Base-by-base conservation (phyloP, 768 basidiomycete species). In the Naganishia vaughanmartiniae region DNA sequence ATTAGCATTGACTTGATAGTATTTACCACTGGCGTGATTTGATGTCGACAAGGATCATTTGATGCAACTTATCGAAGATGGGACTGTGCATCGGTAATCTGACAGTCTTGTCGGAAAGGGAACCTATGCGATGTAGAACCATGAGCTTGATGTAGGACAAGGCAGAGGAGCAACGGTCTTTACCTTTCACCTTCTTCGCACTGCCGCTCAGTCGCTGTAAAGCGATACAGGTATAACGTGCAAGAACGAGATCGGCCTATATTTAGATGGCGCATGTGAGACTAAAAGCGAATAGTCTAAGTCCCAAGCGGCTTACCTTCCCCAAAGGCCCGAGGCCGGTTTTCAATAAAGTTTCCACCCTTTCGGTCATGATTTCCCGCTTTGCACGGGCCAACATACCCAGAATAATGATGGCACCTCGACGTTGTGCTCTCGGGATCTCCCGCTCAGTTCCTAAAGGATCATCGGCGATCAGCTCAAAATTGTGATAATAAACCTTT, bases 121-220 rank as follows among this genome's bases (percentile, higher is more conserved):
- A 97, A 4, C 94, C 92, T 92, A 69, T 0, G 55, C 1, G 4
- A 45, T 30, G 1, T 63, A 39, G 15, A 26, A 21, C 15, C 21
- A 21, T 63, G 53, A 70, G 73, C 60, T 68, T 21, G 24, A 51
- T 66, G 34, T 31, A 24, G 33, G 36, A 28, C 31, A 7, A n/a
- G 58, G 19, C 6, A 42, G 19, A n/a, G 17, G 17, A 30, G 0
- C 11, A 54, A 24, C 60, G 33, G 48, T 10, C 69, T 81, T 66
- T 67, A 89, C 93, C 95, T 84, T 99, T 99, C 71, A 99, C 87
- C 79, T 98, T 99, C 84, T 99, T 99, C 33, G 88, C 91, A 74
- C 91, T 94, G 1, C 96, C 96, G 58, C 92, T 92, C 11, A 99
- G 84, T 0, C 96, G 87, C 73, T 95, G 93, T 53, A 98, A 83